These are phyloP conservation scores for Bolboschoenoplectus hybrid DNA, from an alignment of 202 grass and related monocot genomes.

Conservation along the genomic window DNA sequence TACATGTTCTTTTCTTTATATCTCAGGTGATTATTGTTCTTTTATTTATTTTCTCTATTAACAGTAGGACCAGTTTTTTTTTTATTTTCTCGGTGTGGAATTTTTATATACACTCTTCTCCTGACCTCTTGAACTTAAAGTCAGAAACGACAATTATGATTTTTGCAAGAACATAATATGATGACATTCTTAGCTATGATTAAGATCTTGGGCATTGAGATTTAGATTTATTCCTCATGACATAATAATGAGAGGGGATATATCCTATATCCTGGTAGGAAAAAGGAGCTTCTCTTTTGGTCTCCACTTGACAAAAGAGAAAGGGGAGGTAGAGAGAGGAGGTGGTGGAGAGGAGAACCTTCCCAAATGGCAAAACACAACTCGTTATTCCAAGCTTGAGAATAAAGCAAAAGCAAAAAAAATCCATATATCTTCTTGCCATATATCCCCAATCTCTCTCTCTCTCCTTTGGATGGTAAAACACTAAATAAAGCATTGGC, in stretches of 20 bases:
- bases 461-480: constrained; percentile 36
- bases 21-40: background rate
- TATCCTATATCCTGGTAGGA: constrained; percentile 29
- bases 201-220: constrained; percentile 33
- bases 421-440: background rate
- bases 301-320: constrained; percentile 44
- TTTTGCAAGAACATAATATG: constrained; percentile 32
- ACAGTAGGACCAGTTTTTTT: background rate
- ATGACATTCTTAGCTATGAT: constrained; percentile 45
- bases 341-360: constrained; percentile 44
- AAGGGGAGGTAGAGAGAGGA: constrained; percentile 39
- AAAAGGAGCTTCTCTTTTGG: constrained; percentile 65
- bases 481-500: constrained; percentile 15
- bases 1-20: background rate
- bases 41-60: background rate
- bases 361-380: constrained; percentile 46
- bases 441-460: constrained; percentile 21
- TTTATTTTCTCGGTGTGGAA: background rate
- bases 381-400: constrained; percentile 85
- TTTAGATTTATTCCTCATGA: constrained; percentile 46
- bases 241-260: constrained; percentile 43
- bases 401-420: constrained; percentile 58
- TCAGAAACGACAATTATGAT: constrained; percentile 26
- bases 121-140: background rate
- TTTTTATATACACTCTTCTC: background rate